These are phyloP conservation scores for Lichenothelia convexa DNA, from an alignment of 495 filamentous ascomycete species.

Conservation along the genomic window DNA sequence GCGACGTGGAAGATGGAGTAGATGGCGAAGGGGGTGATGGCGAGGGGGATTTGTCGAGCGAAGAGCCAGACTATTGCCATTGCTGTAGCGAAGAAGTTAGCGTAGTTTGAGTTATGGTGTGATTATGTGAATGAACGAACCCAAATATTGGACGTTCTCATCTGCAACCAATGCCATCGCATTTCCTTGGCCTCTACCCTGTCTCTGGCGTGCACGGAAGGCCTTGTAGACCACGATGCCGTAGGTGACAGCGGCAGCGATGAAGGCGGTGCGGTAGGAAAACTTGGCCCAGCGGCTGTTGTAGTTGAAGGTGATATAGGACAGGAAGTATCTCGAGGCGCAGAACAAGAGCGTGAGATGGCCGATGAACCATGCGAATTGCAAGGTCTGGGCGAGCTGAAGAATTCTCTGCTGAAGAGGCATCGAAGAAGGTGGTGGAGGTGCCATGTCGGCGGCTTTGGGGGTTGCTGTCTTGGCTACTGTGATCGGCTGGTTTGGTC, in stretches of 20 bases:
- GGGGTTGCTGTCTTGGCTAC: no score
- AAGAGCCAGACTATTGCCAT: conserved; percentile 96
- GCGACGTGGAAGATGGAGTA: conserved; percentile 97
- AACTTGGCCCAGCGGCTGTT: conserved; percentile 54
- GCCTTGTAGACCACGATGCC: conserved; percentile 99
- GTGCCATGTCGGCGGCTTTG: no score
- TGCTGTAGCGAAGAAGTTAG: conserved; percentile 27
- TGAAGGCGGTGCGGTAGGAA: conserved; percentile 74
- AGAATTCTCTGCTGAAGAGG: conserved; percentile 58
- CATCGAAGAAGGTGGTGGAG: conserved; percentile 51
- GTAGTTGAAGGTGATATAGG: conserved; percentile 69
- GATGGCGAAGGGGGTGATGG: conserved; percentile 83
- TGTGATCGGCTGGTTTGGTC: no score
- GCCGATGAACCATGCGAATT: conserved; percentile 81
- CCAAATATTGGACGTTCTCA: conserved; percentile 94
- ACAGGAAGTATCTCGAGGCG: conserved; percentile 61
- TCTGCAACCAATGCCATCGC: conserved; percentile 50
- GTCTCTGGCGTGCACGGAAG: conserved; percentile 54
- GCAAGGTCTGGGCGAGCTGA: conserved; percentile 66
- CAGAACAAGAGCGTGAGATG: conserved; percentile 72
- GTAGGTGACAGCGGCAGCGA: conserved; percentile 79
- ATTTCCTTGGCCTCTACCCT: conserved; percentile 32
- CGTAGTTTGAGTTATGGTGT: not conserved
- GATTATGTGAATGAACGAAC: conserved; percentile 35
- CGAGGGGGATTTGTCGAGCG: conserved; percentile 69